Percentiles rank a stretch among this genome's conserved stretches.
Conservation (phyloP, 1,284 basidiomycete genomes). For the Apiotrichum brassicae region DNA sequence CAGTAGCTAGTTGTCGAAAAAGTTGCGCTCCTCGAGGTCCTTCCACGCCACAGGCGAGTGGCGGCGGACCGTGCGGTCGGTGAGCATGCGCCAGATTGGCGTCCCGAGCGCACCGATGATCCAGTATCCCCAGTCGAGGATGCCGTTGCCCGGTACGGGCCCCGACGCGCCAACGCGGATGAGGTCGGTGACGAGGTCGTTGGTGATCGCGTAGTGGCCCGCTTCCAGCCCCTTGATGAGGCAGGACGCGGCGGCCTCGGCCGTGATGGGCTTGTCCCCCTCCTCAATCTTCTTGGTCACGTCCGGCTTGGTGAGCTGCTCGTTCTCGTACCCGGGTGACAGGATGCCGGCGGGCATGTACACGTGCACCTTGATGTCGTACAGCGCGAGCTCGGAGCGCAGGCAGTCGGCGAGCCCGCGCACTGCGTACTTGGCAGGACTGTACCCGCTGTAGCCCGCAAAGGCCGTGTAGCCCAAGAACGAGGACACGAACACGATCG, state of each 20-base stretch:
- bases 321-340: conserved; percentile 70
- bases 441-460: conserved; percentile 76
- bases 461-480: conserved; percentile 75
- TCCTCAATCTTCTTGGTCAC: conserved; percentile 78
- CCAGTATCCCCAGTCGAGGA: conserved; percentile 53
- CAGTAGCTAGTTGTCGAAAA: background rate
- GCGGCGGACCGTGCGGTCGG: conserved; percentile 23
- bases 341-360: conserved; percentile 83
- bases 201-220: conserved; percentile 70
- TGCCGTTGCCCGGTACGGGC: conserved; percentile 59
- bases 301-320: conserved; percentile 74
- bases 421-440: conserved; percentile 83
- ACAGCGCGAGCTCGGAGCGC: conserved; percentile 68
- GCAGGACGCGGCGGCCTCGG: conserved; percentile 60
- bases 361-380: conserved; percentile 69
- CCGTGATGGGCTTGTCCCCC: conserved; percentile 59
- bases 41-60: background rate
- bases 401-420: conserved; percentile 81
- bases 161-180: conserved; percentile 67
- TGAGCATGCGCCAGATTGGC: conserved; percentile 45
- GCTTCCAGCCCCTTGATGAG: conserved; percentile 66
- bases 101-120: conserved; percentile 47
- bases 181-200: conserved; percentile 61
- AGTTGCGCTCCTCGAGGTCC: background rate
- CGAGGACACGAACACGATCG: conserved; percentile 76